A percentile compares a stretch with the other conserved stretches of the same genome.
These are phyloP conservation scores for Lachnellula cervina DNA, from an alignment of 2,329 filamentous ascomycete species.

Conservation along the genomic window DNA sequence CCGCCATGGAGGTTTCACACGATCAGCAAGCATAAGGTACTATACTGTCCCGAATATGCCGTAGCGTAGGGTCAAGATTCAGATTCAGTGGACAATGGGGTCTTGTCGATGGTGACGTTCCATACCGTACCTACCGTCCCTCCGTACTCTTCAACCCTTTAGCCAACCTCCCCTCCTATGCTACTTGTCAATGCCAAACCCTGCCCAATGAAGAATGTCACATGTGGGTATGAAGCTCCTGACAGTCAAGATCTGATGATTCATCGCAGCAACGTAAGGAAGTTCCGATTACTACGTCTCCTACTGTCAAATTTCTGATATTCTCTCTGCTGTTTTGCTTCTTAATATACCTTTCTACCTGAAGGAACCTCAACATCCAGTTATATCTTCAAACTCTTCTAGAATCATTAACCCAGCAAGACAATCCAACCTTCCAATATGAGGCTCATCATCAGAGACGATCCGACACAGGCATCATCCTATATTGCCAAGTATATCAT, in stretches of 20 bases:
- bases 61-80: neutral
- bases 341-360: neutral
- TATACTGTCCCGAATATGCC: neutral
- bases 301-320: neutral
- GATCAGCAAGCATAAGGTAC: neutral
- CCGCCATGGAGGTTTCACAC: neutral
- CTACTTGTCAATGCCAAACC: no score
- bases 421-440: slow-evolving; percentile 39
- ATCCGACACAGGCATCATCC: slow-evolving; percentile 61
- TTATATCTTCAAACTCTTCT: neutral
- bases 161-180: neutral
- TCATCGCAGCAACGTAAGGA: neutral
- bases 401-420: neutral
- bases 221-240: slow-evolving; percentile 2
- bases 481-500: slow-evolving; percentile 82
- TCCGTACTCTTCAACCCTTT: neutral
- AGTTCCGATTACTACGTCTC: neutral
- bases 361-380: neutral
- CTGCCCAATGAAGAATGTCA: slow-evolving; percentile 7
- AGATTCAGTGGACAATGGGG: slow-evolving; percentile 8
- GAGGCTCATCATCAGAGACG: slow-evolving; percentile 79
- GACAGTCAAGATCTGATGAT: neutral
- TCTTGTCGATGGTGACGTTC: slow-evolving; percentile 9
- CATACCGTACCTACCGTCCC: slow-evolving; percentile 1
- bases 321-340: neutral